Conservation (phyloP, 108 stramenopile genomes). For the Cyclotella cryptica region DNA sequence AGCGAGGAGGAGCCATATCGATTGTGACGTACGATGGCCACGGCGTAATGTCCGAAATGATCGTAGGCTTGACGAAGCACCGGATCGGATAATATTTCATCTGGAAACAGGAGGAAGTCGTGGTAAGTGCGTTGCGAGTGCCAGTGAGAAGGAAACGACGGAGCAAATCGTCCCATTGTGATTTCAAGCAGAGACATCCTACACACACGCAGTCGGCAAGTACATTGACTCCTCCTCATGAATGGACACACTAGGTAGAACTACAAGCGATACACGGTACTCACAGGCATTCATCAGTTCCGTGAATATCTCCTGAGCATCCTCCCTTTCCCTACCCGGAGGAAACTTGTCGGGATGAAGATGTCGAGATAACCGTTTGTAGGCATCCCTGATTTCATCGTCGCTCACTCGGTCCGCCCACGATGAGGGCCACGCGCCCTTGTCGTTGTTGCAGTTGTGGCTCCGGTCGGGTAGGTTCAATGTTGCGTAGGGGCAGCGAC, state of each 20-base stretch:
- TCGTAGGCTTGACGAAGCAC: slow-evolving; percentile 51
- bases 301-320: slow-evolving; percentile 47
- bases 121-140: too few species aligned
- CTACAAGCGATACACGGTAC: too few species aligned
- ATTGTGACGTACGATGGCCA: slow-evolving; percentile 40
- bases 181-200: too few species aligned
- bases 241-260: too few species aligned
- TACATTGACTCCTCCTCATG: too few species aligned
- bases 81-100: slow-evolving; percentile 45
- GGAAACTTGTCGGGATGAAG: slow-evolving; percentile 54
- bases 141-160: background rate
- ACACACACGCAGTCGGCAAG: too few species aligned
- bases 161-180: background rate
- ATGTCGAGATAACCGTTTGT: slow-evolving; percentile 42
- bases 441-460: background rate
- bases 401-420: background rate
- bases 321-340: slow-evolving; percentile 24
- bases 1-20: slow-evolving; percentile 32
- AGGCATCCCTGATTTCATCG: slow-evolving; percentile 44
- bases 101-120: too few species aligned
- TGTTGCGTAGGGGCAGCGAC: slow-evolving; percentile 44
- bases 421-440: background rate
- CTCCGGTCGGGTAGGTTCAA: slow-evolving; percentile 21
- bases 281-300: slow-evolving; percentile 48
- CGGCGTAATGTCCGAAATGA: slow-evolving; percentile 43